Conservation (phyloP, 2,329 filamentous ascomycete genomes). For the Calonectria hawksworthii region DNA sequence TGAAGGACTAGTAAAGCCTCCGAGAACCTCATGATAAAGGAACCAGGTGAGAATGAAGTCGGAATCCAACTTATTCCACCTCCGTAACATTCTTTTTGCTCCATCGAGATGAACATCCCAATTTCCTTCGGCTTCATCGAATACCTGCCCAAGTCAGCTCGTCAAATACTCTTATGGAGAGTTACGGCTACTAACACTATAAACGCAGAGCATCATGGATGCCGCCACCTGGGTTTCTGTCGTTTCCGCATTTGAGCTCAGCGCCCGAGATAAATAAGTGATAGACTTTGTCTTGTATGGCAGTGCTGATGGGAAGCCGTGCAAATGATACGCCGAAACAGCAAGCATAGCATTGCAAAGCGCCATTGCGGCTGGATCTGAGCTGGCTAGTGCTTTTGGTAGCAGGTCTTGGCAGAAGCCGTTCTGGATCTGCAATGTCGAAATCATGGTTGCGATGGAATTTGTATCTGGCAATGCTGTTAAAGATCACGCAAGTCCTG, state of each 20-base stretch:
- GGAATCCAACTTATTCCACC: constrained; percentile 40
- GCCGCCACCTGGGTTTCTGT: constrained; percentile 59
- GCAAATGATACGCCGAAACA: constrained; percentile 58
- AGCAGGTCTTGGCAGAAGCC: constrained; percentile 61
- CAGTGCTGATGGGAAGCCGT: constrained; percentile 55
- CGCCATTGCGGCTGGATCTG: constrained; percentile 52
- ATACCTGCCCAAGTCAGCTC: constrained; percentile 52
- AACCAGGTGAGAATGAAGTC: constrained; percentile 62
- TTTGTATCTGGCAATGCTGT: constrained; percentile 49
- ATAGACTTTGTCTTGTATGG: constrained; percentile 59
- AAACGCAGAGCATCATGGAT: constrained; percentile 66
- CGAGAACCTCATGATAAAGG: constrained; percentile 62
- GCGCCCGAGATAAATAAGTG: constrained; percentile 54
- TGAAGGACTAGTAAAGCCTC: constrained; percentile 56
- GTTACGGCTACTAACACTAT: constrained; percentile 56
- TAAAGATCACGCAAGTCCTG: no score
- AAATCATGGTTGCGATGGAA: constrained; percentile 60
- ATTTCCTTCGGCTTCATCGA: constrained; percentile 62
- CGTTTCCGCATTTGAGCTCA: constrained; percentile 41
- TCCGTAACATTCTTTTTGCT: constrained; percentile 54
- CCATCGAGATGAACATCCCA: constrained; percentile 62
- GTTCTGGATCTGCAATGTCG: constrained; percentile 61
- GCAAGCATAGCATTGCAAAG: constrained; percentile 61
- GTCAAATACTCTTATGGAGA: no score
- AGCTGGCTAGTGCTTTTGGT: constrained; percentile 58